Evolutionary conservation across 1,139 yeast genomes (phyloP).

Genomic region (Suhomyces coccinellae): DNA sequence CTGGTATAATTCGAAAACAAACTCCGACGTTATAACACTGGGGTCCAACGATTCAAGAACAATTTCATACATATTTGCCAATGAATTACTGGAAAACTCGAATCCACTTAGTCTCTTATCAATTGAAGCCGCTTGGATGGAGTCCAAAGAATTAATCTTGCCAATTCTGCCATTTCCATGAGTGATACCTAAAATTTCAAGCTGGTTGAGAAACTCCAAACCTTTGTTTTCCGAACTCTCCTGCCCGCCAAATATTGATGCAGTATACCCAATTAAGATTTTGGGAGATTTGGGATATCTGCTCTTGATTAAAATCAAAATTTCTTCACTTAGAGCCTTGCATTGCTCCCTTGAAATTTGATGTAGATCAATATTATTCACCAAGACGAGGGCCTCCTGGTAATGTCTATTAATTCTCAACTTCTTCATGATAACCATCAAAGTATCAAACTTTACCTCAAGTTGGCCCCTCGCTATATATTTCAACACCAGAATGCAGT

Average conservation of each 20-base stretch:
- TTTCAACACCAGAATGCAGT: constrained; percentile 34
- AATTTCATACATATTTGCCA: constrained; percentile 31
- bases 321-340: constrained; percentile 28
- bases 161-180: constrained; percentile 22
- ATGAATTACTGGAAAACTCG: constrained; percentile 23
- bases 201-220: constrained; percentile 25
- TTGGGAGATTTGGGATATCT: constrained; percentile 37
- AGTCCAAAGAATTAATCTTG: constrained; percentile 14
- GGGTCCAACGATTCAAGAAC: constrained; percentile 21
- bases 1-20: constrained; percentile 22
- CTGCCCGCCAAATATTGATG: constrained; percentile 28
- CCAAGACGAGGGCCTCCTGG: constrained; percentile 38
- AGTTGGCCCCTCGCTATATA: constrained; percentile 35
- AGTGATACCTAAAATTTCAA: constrained; percentile 26
- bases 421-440: constrained; percentile 29
- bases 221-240: constrained; percentile 12
- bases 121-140: constrained; percentile 30
- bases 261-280: constrained; percentile 40
- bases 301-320: constrained; percentile 32
- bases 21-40: constrained; percentile 18
- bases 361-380: constrained; percentile 34
- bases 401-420: constrained; percentile 31
- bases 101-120: constrained; percentile 31
- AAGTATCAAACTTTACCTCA: constrained; percentile 26
- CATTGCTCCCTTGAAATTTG: constrained; percentile 22